Evolutionary conservation across 2,329 filamentous ascomycete genomes (phyloP).

Genomic region (Colletotrichum acutatum): DNA sequence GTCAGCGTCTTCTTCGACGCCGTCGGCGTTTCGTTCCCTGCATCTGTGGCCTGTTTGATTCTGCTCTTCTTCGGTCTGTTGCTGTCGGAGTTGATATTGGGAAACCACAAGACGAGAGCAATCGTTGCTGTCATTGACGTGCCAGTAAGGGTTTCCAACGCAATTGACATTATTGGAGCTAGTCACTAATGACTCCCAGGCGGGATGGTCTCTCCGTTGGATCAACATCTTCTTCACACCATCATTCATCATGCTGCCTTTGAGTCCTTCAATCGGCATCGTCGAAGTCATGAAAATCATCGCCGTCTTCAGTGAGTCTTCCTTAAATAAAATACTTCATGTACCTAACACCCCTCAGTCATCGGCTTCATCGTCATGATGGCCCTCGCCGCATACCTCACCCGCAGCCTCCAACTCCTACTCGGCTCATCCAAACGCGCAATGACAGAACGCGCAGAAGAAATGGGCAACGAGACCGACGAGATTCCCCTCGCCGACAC

Average conservation of each 20-base stretch:
- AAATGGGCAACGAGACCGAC: conserved; percentile 56
- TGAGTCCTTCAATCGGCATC: conserved; percentile 64
- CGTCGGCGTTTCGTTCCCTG: conserved; percentile 65
- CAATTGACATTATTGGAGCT: fast-evolving
- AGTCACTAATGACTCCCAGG: conserved; percentile 47
- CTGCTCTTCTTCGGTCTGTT: conserved; percentile 63
- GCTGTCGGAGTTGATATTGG: conserved; percentile 57
- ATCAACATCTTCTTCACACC: conserved; percentile 70
- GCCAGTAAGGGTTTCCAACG: conserved; percentile 52
- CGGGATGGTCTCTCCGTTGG: conserved; percentile 67
- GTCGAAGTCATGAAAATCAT: conserved; percentile 69
- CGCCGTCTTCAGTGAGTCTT: conserved; percentile 63
- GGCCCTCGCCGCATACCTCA: conserved; percentile 63
- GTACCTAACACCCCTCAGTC: conserved; percentile 48
- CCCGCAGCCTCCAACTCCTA: conserved; percentile 62
- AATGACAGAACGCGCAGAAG: conserved; percentile 61
- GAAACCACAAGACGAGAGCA: conserved; percentile 58
- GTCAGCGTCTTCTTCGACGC: conserved; percentile 55
- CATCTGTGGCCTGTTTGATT: conserved; percentile 68
- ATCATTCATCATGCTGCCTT: conserved; percentile 67
- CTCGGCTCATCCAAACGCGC: conserved; percentile 64
- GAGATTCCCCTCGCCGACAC: conserved; percentile 56
- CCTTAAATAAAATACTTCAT: fast-evolving
- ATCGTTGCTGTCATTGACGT: conserved; percentile 63
- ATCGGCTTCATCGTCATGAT: conserved; percentile 66